Evolutionary conservation across 495 filamentous ascomycete genomes (phyloP).

Genomic region (Trichodelitschia bisporula): DNA sequence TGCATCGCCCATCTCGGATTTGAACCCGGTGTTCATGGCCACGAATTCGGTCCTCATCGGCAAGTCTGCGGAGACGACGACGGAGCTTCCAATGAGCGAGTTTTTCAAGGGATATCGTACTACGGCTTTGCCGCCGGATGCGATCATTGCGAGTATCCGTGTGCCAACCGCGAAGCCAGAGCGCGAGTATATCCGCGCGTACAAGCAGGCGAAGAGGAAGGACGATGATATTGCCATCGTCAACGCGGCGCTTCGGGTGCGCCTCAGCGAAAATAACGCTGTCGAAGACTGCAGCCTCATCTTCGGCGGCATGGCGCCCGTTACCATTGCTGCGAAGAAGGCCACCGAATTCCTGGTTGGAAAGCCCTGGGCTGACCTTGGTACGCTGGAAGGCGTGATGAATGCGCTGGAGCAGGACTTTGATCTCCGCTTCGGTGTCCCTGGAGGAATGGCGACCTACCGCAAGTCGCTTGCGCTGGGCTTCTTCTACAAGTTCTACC

Average conservation of each 20-base stretch:
- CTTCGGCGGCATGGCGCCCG: slow-evolving; percentile 80
- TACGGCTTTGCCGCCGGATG: slow-evolving; percentile 60
- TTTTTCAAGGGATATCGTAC: slow-evolving; percentile 85
- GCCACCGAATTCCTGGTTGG: slow-evolving; percentile 45
- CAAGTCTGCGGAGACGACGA: slow-evolving; percentile 42
- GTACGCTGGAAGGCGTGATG: slow-evolving; percentile 72
- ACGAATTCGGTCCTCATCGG: slow-evolving; percentile 59
- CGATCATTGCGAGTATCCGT: slow-evolving; percentile 65
- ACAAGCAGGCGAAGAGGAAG: slow-evolving; percentile 89
- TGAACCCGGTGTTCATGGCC: slow-evolving; percentile 87
- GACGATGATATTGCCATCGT: slow-evolving; percentile 97
- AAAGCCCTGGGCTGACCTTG: slow-evolving; percentile 53
- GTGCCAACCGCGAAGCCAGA: slow-evolving; percentile 48
- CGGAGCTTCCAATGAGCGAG: slow-evolving; percentile 65
- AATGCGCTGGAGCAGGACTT: slow-evolving; percentile 70
- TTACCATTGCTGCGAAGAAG: slow-evolving; percentile 59
- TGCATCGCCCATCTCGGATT: slow-evolving; percentile 84
- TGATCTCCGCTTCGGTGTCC: slow-evolving; percentile 60
- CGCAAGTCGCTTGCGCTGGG: slow-evolving; percentile 69
- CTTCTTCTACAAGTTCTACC: slow-evolving; percentile 79
- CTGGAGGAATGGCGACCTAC: slow-evolving; percentile 91
- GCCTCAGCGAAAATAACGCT: slow-evolving; percentile 33
- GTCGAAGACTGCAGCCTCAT: slow-evolving; percentile 53
- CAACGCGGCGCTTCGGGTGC: slow-evolving; percentile 54
- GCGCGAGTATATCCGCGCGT: slow-evolving; percentile 49